A percentile compares a stretch with the other conserved stretches of the same genome.
These are phyloP conservation scores for Colletotrichum siamense DNA, from an alignment of 2,329 filamentous ascomycete genomes.

Conservation along the genomic window DNA sequence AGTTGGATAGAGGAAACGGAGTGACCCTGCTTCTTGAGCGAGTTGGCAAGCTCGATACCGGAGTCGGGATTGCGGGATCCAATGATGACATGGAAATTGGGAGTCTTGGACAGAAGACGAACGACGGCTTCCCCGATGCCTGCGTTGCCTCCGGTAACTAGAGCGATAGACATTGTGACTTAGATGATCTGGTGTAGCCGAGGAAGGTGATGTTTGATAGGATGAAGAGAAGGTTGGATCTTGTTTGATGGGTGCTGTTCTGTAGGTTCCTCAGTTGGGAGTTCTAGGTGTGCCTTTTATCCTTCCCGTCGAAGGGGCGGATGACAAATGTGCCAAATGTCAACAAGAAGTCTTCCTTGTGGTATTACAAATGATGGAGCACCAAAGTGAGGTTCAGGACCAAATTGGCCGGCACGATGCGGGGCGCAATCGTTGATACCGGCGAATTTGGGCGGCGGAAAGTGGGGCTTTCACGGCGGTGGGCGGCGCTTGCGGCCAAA, in stretches of 20 bases:
- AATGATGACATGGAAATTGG: constrained; percentile 37
- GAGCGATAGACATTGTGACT: background rate
- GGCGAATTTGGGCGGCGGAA: background rate
- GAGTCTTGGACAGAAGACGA: constrained; percentile 26
- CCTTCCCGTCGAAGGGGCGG: background rate
- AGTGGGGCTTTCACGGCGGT: background rate
- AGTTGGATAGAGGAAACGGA: constrained; percentile 29
- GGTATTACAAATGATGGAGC: background rate
- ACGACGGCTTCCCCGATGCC: constrained; percentile 15
- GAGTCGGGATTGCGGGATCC: constrained; percentile 33
- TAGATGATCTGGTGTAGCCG: background rate
- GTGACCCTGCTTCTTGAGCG: constrained; percentile 27
- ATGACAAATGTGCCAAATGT: background rate
- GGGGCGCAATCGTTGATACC: background rate
- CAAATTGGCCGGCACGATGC: background rate
- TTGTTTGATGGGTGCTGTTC: background rate
- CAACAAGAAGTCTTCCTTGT: background rate
- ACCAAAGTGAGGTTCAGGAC: background rate
- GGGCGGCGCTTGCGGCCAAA: background rate
- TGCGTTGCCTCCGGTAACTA: constrained; percentile 15
- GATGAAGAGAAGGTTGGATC: background rate
- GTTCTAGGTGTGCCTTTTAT: background rate
- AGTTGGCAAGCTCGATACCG: constrained; percentile 28
- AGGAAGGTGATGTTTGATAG: background rate
- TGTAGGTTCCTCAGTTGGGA: background rate